Evolutionary conservation across 2,329 filamentous ascomycete species (phyloP).

Genomic region (Nannizziopsis arthrosporioides): DNA sequence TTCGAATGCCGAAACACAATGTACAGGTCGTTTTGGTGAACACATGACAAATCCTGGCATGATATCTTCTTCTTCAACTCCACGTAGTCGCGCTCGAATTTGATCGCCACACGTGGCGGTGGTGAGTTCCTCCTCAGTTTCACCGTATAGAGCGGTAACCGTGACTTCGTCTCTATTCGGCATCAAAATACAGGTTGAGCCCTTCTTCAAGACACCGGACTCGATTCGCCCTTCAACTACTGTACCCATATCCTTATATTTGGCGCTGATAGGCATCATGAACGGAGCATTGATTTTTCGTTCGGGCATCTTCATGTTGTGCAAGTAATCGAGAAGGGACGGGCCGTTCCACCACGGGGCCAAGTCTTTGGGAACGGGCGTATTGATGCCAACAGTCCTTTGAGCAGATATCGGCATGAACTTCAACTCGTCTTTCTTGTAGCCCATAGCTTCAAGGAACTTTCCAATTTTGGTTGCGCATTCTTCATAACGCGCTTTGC

Average conservation of each 20-base stretch:
- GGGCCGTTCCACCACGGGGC: constrained; percentile 80
- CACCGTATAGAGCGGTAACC: constrained; percentile 78
- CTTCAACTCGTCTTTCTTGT: constrained; percentile 87
- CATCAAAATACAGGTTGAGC: constrained; percentile 81
- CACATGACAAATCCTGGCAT: constrained; percentile 91
- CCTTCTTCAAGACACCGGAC: constrained; percentile 86
- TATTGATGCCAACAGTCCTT: constrained; percentile 73
- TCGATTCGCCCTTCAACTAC: constrained; percentile 98
- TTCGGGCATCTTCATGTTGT: constrained; percentile 81
- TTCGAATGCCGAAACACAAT: constrained; percentile 81
- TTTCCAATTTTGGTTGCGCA: constrained; percentile 77
- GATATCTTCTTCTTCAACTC: constrained; percentile 95
- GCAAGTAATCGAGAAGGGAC: constrained; percentile 89
- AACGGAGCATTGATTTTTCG: constrained; percentile 95
- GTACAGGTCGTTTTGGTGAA: constrained; percentile 83
- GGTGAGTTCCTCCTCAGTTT: constrained; percentile 83
- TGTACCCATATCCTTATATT: constrained; percentile 95
- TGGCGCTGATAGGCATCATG: constrained; percentile 96
- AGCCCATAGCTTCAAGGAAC: constrained; percentile 86
- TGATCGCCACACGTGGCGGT: constrained; percentile 86
- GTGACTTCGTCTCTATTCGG: constrained; percentile 75
- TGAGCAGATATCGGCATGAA: constrained; percentile 97
- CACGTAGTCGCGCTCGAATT: constrained; percentile 79
- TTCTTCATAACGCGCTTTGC: constrained; percentile 80
- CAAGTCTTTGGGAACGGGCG: constrained; percentile 63